These are phyloP conservation scores for Butyriboletus appendiculatus DNA, from an alignment of 1,284 basidiomycete species.

Conservation along the genomic window DNA sequence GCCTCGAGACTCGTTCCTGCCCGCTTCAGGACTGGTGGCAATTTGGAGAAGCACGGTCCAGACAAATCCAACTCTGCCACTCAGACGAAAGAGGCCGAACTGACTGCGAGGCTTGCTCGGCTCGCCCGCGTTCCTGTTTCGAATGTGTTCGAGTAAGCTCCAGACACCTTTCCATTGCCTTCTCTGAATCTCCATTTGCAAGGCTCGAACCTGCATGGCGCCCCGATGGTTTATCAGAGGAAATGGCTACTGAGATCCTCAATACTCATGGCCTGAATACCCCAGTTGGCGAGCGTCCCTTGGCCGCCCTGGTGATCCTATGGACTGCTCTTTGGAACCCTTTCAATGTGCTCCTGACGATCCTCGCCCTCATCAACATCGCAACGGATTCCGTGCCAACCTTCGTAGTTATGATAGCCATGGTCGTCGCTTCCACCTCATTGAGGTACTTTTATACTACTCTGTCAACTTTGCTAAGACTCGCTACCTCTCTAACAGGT, in stretches of 20 bases:
- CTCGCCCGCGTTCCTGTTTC: slow-evolving; percentile 28
- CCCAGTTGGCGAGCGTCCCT: slow-evolving; percentile 32
- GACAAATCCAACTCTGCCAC: slow-evolving; percentile 25
- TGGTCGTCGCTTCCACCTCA: slow-evolving; percentile 34
- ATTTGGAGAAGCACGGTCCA: slow-evolving; percentile 31
- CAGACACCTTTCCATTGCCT: not conserved
- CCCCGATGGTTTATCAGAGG: slow-evolving; percentile 26
- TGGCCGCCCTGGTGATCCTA: slow-evolving; percentile 28
- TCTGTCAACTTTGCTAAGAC: not conserved
- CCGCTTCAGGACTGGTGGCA: slow-evolving; percentile 19
- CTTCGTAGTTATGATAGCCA: slow-evolving; percentile 34
- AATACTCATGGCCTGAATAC: slow-evolving; percentile 24
- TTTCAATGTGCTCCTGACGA: slow-evolving; percentile 32
- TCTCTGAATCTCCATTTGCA: slow-evolving; percentile 1
- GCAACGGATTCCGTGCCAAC: slow-evolving; percentile 34
- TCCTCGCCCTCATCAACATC: slow-evolving; percentile 31
- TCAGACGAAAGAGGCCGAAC: slow-evolving; percentile 23
- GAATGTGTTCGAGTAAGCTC: slow-evolving; percentile 25
- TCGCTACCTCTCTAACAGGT: slow-evolving; percentile 11
- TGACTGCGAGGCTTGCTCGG: slow-evolving; percentile 26
- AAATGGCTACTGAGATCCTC: slow-evolving; percentile 23
- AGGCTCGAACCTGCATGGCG: slow-evolving; percentile 33
- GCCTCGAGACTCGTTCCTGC: slow-evolving; percentile 25
- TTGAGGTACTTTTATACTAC: slow-evolving; percentile 19
- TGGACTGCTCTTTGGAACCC: slow-evolving; percentile 36